Evolutionary conservation across 1,139 yeast species (phyloP), one percentile per base, ranked within the genome.

Genomic region (Pichia inconspicua): DNA sequence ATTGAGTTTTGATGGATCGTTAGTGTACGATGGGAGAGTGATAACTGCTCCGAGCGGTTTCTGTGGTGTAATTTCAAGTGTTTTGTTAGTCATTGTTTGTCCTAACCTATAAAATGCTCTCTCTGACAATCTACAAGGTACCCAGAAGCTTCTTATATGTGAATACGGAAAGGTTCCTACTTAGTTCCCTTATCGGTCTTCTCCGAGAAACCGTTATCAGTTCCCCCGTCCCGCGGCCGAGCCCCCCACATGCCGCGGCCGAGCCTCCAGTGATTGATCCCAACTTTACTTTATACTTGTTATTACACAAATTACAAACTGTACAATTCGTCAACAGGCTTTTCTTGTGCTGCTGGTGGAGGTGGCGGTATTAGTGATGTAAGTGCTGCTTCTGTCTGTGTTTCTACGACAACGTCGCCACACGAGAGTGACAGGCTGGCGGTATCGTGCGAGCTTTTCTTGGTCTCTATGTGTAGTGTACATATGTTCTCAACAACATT

Each of bases 1-100:
- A 53, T 70, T 73, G 53, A 87, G 73, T 46, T 72, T 63, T n/a
- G 84, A 72, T n/a, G 95, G 95, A 65, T 87, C 94, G 34, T 76
- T 72, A 52, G 84, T 76, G 53, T 84, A 85, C 2, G 64, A 63
- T 28, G 95, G 95, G 44, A 87, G 67, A 3, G 65, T 67, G 46
- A 86, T 70, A 14, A 69, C 66, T 48, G 94, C 89, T 35, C 96
- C 95, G 57, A 87, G 75, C 39, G 65, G 67, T 42, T 68, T 68
- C 28, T 83, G 67, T 25, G 86, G 84, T 4, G 71, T 67, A 41
- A 78, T 70, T 22, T 56, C 42, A 71, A 66, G 53, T 34, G 37
- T 34, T 8, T 15, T 22, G 19, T 17, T 34, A 8, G 22, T 34
- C 37, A 34, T 34, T 15, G 37, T 12, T 30, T 12, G 11, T 2